Conservation (phyloP, 2,329 filamentous ascomycete species). For the Davidsoniella neocaledoniae region DNA sequence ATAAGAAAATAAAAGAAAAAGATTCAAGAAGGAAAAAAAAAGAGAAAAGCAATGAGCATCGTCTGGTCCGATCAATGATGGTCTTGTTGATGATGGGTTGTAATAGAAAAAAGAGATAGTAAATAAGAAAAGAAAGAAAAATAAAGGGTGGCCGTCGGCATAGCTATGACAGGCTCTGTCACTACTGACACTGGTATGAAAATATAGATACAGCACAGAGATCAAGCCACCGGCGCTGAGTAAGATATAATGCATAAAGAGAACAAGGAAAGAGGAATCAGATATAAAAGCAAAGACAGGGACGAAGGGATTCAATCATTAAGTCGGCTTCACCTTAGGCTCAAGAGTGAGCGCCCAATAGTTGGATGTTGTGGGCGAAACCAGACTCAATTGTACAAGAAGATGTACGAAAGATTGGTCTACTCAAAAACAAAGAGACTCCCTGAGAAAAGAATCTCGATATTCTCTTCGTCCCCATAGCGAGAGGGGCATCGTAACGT, state of each 20-base stretch:
- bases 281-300: not conserved
- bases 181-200: not conserved
- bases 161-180: not conserved
- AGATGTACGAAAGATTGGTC: too few relatives aligned
- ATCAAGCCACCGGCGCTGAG: too few relatives aligned
- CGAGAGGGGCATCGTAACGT: constrained; percentile 11
- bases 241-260: not conserved
- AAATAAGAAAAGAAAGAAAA: constrained; percentile 6
- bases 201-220: not conserved
- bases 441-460: constrained; percentile 4
- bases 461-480: not conserved
- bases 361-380: too few relatives aligned
- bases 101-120: constrained; percentile 1
- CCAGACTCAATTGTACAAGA: too few relatives aligned
- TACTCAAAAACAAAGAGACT: constrained; percentile 2
- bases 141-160: not conserved
- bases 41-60: not conserved
- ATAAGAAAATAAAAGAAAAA: not conserved
- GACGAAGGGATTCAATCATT: not conserved
- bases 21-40: not conserved
- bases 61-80: constrained; percentile 3
- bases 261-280: not conserved
- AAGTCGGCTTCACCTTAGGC: not conserved
- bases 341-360: not conserved
- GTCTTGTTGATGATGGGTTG: constrained; percentile 6